Conservation (phyloP, 2,329 filamentous ascomycete species). For the Dothideomycetes sp. region DNA sequence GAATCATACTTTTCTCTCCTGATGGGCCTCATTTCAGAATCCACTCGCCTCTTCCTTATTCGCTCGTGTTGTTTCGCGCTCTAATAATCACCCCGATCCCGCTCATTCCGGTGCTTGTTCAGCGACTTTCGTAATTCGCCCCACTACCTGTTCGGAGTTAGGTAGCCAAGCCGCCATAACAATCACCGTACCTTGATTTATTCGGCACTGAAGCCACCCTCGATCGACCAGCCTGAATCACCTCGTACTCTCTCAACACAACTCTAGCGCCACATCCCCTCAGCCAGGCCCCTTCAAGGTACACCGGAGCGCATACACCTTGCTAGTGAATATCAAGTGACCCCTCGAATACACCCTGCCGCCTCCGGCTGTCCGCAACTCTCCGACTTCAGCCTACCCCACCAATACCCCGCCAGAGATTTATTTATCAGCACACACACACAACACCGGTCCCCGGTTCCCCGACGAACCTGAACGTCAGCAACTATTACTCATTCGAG, state of each 20-base stretch:
- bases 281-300: too few species aligned
- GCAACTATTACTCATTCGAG: neutral
- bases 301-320: too few species aligned
- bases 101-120: neutral
- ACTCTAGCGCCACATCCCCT: too few species aligned
- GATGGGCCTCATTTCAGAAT: neutral
- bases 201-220: too few species aligned
- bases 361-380: slow-evolving; percentile 4
- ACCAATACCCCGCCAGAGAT: slow-evolving; percentile 3
- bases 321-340: too few species aligned
- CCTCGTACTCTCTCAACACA: too few species aligned
- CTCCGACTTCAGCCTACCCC: slow-evolving; percentile 2
- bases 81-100: neutral
- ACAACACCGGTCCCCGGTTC: neutral
- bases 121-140: neutral
- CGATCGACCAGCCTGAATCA: too few species aligned
- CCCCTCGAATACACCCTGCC: neutral
- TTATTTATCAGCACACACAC: neutral
- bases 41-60: neutral
- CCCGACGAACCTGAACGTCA: neutral
- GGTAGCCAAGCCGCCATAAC: too few species aligned
- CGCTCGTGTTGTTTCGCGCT: neutral
- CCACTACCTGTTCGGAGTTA: neutral
- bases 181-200: too few species aligned
- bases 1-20: neutral